Evolutionary conservation across 169 alveolate species (phyloP), one percentile per base, ranked within the genome.

Genomic region (Babesia bigemina): DNA sequence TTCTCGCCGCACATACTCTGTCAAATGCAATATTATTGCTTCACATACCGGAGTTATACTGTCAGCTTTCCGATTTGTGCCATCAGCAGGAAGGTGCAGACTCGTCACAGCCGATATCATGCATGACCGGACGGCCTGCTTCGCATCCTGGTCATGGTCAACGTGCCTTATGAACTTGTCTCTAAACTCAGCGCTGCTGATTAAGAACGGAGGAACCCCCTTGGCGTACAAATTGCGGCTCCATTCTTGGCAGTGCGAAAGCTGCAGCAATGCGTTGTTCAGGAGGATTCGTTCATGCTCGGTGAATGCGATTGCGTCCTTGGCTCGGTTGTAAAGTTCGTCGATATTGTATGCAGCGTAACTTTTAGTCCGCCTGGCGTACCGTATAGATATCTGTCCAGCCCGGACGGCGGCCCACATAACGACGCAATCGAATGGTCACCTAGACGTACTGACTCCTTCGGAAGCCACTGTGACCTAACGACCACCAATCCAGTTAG

Each of bases 211-310:
- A 0, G 87, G 87, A 8, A 79, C 33, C 17, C 83, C 76, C 22
- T 61, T 21, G 29, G 36, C 29, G 22, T 49, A 59, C 13, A 59
- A 39, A 19, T 22, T 29, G 7, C 53, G 24, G n/a, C 26, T 70
- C 74, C 73, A 69, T 14, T 56, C 21, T 19, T 39, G 53, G 17
- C 57, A 63, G 53, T 70, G 21, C 4, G 21, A 47, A 7, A 79
- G 48, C 56, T 24, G 29, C 42, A 79, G n/a, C 29, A 79, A 48
- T 8, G 87, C 65, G 39, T 79, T 79, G 66, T 79, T 79, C n/a
- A 79, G 19, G n/a, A 66, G 36, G 47, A 50, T 79, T 44, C 78
- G 48, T 42, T 79, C 87, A 14, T 79, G 44, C 29, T 79, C 72
- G 11, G 87, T 79, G 49, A 79, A 62, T 17, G 87, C 84, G 26